Evolutionary conservation across 495 filamentous ascomycete genomes (phyloP).

Genomic region (Hypoxylon fuscum): DNA sequence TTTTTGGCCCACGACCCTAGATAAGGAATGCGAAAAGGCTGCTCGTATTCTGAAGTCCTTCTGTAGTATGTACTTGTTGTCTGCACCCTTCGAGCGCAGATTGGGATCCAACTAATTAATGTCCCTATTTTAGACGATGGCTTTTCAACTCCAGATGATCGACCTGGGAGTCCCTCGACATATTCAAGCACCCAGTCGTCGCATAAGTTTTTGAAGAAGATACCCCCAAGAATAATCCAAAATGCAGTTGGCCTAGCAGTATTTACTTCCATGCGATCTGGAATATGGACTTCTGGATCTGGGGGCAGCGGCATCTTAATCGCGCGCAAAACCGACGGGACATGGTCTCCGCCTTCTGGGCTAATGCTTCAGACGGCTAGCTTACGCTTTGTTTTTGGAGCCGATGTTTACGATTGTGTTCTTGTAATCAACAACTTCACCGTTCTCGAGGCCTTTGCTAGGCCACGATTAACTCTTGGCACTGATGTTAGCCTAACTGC

Average conservation of each 20-base stretch:
- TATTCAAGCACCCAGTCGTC: constrained; percentile 40
- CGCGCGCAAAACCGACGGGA: constrained; percentile 79
- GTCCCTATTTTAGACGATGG: constrained; percentile 52
- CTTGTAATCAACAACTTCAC: constrained; percentile 86
- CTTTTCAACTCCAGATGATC: constrained; percentile 52
- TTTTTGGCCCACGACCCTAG: constrained; percentile 82
- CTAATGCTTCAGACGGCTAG: constrained; percentile 88
- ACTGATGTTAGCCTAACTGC: constrained; percentile 79
- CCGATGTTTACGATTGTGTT: constrained; percentile 94
- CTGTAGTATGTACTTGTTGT: constrained; percentile 63
- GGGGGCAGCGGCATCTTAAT: constrained; percentile 85
- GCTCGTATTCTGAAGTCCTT: constrained; percentile 85
- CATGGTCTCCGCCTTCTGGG: constrained; percentile 88
- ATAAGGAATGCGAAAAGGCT: constrained; percentile 87
- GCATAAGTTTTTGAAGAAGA: constrained; percentile 75
- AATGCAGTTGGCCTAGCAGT: constrained; percentile 88
- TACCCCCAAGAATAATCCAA: constrained; percentile 80
- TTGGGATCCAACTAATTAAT: constrained; percentile 13
- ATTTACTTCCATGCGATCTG: constrained; percentile 93
- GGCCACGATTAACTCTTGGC: constrained; percentile 78
- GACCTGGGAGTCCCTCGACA: constrained; percentile 47
- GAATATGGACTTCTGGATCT: constrained; percentile 88
- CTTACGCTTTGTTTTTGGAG: constrained; percentile 86
- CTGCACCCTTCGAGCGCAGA: constrained; percentile 1
- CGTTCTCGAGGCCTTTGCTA: constrained; percentile 82